Evolutionary conservation across 2,329 filamentous ascomycete species (phyloP).

Genomic region (Diaporthe batatas): DNA sequence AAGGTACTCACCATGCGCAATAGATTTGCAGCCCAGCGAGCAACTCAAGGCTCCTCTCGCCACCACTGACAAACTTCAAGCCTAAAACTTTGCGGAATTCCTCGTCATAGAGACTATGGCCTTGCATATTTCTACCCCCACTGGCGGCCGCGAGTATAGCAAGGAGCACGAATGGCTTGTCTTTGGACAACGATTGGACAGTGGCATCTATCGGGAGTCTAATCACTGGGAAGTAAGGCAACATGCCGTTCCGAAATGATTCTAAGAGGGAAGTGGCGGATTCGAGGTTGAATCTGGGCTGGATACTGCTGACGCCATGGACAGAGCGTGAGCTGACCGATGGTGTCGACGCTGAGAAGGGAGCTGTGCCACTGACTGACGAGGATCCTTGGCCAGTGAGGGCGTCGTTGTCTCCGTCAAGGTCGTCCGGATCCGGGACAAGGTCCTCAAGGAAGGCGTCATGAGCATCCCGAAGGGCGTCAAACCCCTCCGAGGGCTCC

Average conservation of each 20-base stretch:
- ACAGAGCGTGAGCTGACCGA: slow-evolving; percentile 51
- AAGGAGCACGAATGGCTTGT: slow-evolving; percentile 66
- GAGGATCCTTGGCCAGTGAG: slow-evolving; percentile 42
- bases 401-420: slow-evolving; percentile 40
- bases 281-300: slow-evolving; percentile 67
- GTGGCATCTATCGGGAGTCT: slow-evolving; percentile 56
- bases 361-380: slow-evolving; percentile 17
- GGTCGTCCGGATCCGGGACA: slow-evolving; percentile 39
- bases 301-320: slow-evolving; percentile 53
- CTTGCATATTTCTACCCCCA: slow-evolving; percentile 60
- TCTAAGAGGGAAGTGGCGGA: slow-evolving; percentile 62
- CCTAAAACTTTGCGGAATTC: slow-evolving; percentile 70
- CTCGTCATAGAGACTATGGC: slow-evolving; percentile 67
- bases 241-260: slow-evolving; percentile 58
- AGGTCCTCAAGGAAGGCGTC: slow-evolving; percentile 55
- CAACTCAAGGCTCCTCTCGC: slow-evolving; percentile 69
- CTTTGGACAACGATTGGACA: slow-evolving; percentile 58
- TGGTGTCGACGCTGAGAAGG: slow-evolving; percentile 48
- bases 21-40: slow-evolving; percentile 71
- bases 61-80: slow-evolving; percentile 68
- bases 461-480: slow-evolving; percentile 59
- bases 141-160: slow-evolving; percentile 66
- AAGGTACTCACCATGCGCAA: slow-evolving; percentile 62
- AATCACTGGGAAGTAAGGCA: slow-evolving; percentile 60
- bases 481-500: slow-evolving; percentile 51